Conservation (phyloP, 306 rosid genomes). For the Trifolium fragiferum region DNA sequence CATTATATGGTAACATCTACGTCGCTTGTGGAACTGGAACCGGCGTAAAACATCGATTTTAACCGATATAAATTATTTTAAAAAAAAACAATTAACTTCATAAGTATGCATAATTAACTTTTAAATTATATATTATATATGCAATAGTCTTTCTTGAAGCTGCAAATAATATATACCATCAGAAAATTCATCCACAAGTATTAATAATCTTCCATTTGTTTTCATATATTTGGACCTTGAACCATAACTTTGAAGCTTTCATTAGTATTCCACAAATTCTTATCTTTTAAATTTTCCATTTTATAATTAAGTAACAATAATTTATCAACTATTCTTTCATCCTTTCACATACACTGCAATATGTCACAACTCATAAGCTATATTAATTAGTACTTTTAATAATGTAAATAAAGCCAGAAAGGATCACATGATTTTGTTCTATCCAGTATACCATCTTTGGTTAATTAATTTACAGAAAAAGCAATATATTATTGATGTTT, state of each 20-base stretch:
- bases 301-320: too few species aligned
- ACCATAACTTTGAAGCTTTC: background rate
- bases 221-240: too few species aligned
- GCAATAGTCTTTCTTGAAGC: too few species aligned
- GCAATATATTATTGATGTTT: background rate
- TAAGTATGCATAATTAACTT: too few species aligned
- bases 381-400: background rate
- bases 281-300: too few species aligned
- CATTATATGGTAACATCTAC: too few species aligned
- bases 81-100: too few species aligned
- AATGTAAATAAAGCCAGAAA: slow-evolving; percentile 1
- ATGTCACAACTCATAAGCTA: background rate
- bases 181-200: background rate
- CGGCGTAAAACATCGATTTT: too few species aligned
- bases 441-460: background rate
- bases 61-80: too few species aligned
- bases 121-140: too few species aligned
- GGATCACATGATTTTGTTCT: slow-evolving; percentile 35
- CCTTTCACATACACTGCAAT: background rate
- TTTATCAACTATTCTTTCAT: background rate
- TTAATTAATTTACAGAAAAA: slow-evolving; percentile 31
- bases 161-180: background rate
- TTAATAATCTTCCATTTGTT: too few species aligned
- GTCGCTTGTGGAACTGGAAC: too few species aligned
- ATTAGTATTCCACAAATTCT: background rate